Evolutionary conservation across 306 rosid genomes (phyloP).

Genomic region (Vigna angularis): DNA sequence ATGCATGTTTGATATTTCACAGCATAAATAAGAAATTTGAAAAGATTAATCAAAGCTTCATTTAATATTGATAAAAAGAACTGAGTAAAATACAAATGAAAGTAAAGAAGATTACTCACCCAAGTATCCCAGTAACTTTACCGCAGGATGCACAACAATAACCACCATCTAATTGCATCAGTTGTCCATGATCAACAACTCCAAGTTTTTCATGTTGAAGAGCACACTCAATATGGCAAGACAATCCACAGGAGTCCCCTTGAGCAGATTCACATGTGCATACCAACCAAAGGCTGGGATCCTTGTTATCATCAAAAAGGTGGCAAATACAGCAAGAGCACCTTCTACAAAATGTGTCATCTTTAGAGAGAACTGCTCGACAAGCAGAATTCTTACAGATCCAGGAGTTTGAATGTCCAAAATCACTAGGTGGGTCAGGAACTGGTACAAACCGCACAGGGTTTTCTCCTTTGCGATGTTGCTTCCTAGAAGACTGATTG

Average conservation of each 20-base stretch:
- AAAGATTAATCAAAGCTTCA: conserved; percentile 16
- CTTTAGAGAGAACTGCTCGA: conserved; percentile 88
- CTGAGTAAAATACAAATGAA: not conserved
- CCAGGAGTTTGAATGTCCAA: conserved; percentile 81
- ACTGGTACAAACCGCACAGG: conserved; percentile 70
- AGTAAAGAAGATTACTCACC: conserved; percentile 66
- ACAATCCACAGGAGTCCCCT: conserved; percentile 90
- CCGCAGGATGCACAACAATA: conserved; percentile 99
- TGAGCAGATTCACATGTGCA: conserved; percentile 80
- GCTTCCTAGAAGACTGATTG: conserved; percentile 75
- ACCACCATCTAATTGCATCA: conserved; percentile 98
- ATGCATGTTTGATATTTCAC: conserved; percentile 20
- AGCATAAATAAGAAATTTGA: conserved; percentile 29
- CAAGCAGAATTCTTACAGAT: conserved; percentile 97
- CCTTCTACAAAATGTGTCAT: conserved; percentile 95
- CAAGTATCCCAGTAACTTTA: conserved; percentile 95
- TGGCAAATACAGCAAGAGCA: conserved; percentile 99
- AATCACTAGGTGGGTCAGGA: conserved; percentile 72
- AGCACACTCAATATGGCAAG: conserved; percentile 99
- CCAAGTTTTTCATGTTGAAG: conserved; percentile 90
- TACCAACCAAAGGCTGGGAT: conserved; percentile 99
- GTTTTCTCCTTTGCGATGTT: conserved; percentile 84
- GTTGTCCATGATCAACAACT: conserved; percentile 95
- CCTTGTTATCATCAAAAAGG: conserved; percentile 96
- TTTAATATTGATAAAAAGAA: not conserved